Evolutionary conservation across 495 filamentous ascomycete genomes (phyloP).

Genomic region (Penicillium goetzii): DNA sequence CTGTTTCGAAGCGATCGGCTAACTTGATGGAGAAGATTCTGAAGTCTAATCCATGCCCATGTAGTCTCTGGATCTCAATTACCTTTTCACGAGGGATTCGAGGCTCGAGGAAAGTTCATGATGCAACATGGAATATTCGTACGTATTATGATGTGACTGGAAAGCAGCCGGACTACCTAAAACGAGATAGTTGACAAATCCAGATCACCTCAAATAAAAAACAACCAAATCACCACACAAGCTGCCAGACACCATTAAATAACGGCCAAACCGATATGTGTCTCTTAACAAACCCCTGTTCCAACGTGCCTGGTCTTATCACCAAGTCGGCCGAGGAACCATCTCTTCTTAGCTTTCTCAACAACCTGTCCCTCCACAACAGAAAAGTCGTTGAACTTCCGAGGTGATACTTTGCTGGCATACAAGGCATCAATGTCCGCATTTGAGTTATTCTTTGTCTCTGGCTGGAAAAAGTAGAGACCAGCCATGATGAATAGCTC

Average conservation of each 20-base stretch:
- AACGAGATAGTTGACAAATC: too few relatives aligned
- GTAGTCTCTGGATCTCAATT: too few relatives aligned
- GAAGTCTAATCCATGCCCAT: too few relatives aligned
- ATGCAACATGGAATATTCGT: neutral
- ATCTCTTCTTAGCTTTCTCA: neutral
- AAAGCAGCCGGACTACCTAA: too few relatives aligned
- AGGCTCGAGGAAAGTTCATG: too few relatives aligned
- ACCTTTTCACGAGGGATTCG: too few relatives aligned
- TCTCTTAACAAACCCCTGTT: neutral
- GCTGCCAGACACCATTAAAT: neutral
- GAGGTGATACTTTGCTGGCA: constrained; percentile 8
- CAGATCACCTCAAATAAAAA: too few relatives aligned
- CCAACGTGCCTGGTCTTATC: constrained; percentile 6
- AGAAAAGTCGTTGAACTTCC: constrained; percentile 14
- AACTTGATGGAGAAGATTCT: too few relatives aligned
- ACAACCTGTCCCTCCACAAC: constrained; percentile 16
- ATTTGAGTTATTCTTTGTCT: constrained; percentile 19
- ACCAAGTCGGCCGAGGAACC: neutral
- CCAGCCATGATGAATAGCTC: constrained; percentile 21
- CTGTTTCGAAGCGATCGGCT: too few relatives aligned
- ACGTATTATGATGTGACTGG: too few relatives aligned
- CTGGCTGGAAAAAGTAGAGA: constrained; percentile 22
- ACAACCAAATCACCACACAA: neutral
- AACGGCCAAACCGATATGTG: neutral
- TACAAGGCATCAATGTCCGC: constrained; percentile 20